These are phyloP conservation scores for Hanseniaspora lachancei DNA, from an alignment of 805 yeast species.

Conservation along the genomic window DNA sequence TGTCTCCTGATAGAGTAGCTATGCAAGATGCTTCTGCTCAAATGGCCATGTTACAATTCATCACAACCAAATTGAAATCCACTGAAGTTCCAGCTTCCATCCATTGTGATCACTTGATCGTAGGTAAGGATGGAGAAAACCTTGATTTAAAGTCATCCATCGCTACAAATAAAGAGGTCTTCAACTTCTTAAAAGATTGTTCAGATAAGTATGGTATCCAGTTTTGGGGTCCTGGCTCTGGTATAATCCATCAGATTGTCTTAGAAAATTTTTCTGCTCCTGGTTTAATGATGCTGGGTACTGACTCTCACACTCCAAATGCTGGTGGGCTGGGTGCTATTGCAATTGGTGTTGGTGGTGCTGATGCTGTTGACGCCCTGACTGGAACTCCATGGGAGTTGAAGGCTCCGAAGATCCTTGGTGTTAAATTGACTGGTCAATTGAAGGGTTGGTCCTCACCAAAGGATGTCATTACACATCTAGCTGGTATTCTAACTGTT, in stretches of 20 bases:
- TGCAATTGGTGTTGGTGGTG: conserved; percentile 99
- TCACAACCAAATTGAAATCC: conserved; percentile 83
- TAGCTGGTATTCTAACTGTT: conserved; percentile 88
- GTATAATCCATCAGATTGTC: conserved; percentile 95
- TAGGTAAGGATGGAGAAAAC: conserved; percentile 87
- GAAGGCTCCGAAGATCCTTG: conserved; percentile 89
- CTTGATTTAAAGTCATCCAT: conserved; percentile 70
- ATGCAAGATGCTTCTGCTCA: conserved; percentile 99
- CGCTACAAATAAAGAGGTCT: conserved; percentile 83
- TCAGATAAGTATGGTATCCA: conserved; percentile 92
- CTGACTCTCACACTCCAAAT: conserved; percentile 97
- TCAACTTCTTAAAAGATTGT: conserved; percentile 84
- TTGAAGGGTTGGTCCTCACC: conserved; percentile 94
- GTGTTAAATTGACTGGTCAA: conserved; percentile 83
- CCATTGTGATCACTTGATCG: conserved; percentile 96
- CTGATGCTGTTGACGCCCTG: conserved; percentile 96
- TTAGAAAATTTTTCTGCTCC: conserved; percentile 94
- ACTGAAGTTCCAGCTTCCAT: conserved; percentile 92
- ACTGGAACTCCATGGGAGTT: conserved; percentile 98
- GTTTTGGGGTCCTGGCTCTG: conserved; percentile 99
- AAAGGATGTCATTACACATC: conserved; percentile 83
- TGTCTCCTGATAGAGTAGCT: conserved; percentile 94
- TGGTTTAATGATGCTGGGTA: conserved; percentile 92
- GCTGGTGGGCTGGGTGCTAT: conserved; percentile 98
- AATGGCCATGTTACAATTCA: conserved; percentile 95